Conservation (phyloP, 163 green algal genomes). For the Trebouxiophyceae sp. region DNA sequence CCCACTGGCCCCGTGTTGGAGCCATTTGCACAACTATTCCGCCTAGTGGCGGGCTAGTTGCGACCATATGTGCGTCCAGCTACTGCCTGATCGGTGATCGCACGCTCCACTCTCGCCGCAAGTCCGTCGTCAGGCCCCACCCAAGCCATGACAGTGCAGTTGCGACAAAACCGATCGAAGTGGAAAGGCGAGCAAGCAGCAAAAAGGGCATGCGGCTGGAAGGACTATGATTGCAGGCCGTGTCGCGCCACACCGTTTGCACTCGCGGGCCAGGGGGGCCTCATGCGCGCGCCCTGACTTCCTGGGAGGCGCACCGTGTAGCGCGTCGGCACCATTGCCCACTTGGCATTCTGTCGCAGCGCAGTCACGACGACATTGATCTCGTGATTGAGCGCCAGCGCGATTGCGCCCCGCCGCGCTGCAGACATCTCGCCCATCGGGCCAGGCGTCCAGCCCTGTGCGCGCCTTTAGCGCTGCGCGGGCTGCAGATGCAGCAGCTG, state of each 20-base stretch:
- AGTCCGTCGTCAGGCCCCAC: not conserved
- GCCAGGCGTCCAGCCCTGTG: too few species aligned
- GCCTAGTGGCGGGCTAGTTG: too few species aligned
- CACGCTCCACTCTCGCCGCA: not conserved
- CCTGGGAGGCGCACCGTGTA: slow-evolving; percentile 46
- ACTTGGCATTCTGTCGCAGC: slow-evolving; percentile 78
- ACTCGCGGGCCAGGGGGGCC: not conserved
- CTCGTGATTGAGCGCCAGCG: slow-evolving; percentile 70
- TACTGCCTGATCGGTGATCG: not conserved
- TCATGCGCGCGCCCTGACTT: not conserved
- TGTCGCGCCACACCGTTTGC: not conserved
- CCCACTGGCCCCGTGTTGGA: not conserved
- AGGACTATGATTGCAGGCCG: not conserved
- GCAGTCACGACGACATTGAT: slow-evolving; percentile 68
- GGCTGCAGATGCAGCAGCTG: too few species aligned
- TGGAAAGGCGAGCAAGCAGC: too few species aligned
- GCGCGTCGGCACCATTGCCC: slow-evolving; percentile 47
- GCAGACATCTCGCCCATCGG: too few species aligned
- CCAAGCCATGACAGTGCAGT: not conserved
- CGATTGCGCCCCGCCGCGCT: too few species aligned
- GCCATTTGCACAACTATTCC: too few species aligned
- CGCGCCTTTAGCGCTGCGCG: too few species aligned
- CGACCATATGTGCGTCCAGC: not conserved
- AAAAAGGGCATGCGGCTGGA: not conserved
- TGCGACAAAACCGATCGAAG: slow-evolving; percentile 1